Percentiles rank a stretch among this genome's conserved stretches.
Evolutionary conservation across 1,139 yeast genomes (phyloP).

Genomic region (Saccharomyces hybrid): DNA sequence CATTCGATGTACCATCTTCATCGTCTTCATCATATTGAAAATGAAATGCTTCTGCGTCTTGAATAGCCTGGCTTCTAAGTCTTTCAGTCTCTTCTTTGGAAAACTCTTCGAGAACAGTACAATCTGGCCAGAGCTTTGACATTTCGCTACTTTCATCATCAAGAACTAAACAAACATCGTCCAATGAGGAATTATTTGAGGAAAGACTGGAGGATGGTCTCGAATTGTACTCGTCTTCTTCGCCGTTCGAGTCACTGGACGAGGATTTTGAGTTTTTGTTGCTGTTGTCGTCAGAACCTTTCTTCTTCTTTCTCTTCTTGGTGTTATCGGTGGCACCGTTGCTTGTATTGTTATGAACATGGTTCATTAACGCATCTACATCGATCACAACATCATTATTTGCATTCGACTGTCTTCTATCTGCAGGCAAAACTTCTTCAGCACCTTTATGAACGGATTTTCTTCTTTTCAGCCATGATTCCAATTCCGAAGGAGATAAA

Average conservation of each 20-base stretch:
- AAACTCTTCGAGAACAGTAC: conserved; percentile 64
- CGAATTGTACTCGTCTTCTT: conserved; percentile 25
- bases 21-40: conserved; percentile 32
- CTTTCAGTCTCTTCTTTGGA: conserved; percentile 59
- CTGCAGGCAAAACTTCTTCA: conserved; percentile 2
- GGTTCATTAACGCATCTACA: conserved; percentile 29
- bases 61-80: conserved; percentile 37
- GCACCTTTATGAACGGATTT: neutral
- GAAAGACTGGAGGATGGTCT: conserved; percentile 39
- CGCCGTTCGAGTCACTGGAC: conserved; percentile 9
- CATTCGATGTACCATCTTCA: conserved; percentile 16
- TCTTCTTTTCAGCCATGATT: conserved; percentile 9
- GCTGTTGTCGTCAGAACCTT: conserved; percentile 5
- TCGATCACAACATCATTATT: conserved; percentile 30
- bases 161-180: conserved; percentile 81
- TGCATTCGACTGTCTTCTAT: conserved; percentile 12
- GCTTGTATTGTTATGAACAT: conserved; percentile 19
- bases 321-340: conserved; percentile 5
- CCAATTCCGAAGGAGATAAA: conserved; percentile 11
- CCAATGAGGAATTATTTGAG: conserved; percentile 64
- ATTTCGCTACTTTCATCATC: conserved; percentile 40
- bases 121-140: conserved; percentile 66
- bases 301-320: conserved; percentile 8
- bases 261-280: conserved; percentile 8
- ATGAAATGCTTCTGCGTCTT: conserved; percentile 37